These are phyloP conservation scores for Colletotrichum camelliae DNA, from an alignment of 2,329 filamentous ascomycete genomes.

Conservation along the genomic window DNA sequence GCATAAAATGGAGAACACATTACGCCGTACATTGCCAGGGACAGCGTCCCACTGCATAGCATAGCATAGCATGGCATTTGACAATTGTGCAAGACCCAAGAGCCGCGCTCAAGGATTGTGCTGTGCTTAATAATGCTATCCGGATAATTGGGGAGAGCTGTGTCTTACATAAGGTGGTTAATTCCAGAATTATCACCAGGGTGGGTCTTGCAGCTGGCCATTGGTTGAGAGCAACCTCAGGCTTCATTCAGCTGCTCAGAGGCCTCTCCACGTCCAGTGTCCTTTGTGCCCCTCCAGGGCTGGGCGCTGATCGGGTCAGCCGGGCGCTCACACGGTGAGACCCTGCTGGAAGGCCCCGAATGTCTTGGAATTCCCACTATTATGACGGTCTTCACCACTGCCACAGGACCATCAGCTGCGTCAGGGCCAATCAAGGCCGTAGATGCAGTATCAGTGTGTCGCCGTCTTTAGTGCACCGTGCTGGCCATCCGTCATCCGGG, in stretches of 20 bases:
- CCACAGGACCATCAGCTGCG: background rate
- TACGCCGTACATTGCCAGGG: background rate
- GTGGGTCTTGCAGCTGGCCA: background rate
- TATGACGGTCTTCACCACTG: slow-evolving; percentile 5
- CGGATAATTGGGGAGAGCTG: background rate
- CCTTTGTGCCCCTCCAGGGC: background rate
- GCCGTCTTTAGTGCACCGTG: background rate
- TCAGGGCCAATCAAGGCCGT: background rate
- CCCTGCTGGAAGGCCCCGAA: background rate
- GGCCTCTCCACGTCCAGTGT: background rate
- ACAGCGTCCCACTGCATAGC: background rate
- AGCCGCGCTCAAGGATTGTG: background rate
- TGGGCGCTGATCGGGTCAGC: slow-evolving; percentile 10
- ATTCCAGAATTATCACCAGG: background rate
- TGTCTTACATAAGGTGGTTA: slow-evolving; percentile 5
- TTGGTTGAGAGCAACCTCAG: background rate
- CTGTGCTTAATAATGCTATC: background rate
- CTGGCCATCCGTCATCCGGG: background rate
- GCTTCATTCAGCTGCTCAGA: background rate
- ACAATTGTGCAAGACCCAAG: background rate
- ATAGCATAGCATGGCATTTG: background rate
- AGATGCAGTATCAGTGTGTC: background rate
- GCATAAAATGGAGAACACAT: slow-evolving; percentile 9
- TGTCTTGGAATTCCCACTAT: slow-evolving; percentile 12
- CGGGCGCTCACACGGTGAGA: slow-evolving; percentile 11